phyloP scores from a whole-genome alignment of 2,329 filamentous ascomycete genomes.

The Fusarium nelsonii region DNA sequence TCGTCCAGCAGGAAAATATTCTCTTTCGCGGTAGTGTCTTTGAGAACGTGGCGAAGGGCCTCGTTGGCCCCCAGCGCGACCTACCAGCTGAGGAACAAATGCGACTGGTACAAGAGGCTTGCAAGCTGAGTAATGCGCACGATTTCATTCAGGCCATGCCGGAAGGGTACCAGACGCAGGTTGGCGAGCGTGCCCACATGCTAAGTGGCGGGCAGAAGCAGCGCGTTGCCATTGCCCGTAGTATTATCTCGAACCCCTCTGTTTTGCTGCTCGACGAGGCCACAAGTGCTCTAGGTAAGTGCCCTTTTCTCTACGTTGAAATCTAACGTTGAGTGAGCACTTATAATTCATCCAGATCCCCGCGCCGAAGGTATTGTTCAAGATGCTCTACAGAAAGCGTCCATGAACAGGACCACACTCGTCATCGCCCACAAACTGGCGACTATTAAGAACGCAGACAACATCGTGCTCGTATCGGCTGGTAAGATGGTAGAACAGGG shows the following conservation, averaged over 20 bases:
- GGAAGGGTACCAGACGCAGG: neutral
- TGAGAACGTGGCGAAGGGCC: neutral
- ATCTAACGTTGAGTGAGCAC: too few species aligned
- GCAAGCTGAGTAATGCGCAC: neutral
- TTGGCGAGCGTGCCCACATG: neutral
- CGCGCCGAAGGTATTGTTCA: conserved; percentile 63
- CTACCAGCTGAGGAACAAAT: neutral
- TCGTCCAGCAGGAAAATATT: neutral
- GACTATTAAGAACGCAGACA: conserved; percentile 49
- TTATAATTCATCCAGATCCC: conserved; percentile 14
- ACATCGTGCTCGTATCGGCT: conserved; percentile 69
- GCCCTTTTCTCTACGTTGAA: too few species aligned
- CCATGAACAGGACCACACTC: conserved; percentile 66
- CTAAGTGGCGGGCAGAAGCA: neutral
- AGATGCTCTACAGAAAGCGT: conserved; percentile 63
- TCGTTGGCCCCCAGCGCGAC: neutral
- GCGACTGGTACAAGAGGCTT: neutral
- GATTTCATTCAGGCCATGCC: neutral
- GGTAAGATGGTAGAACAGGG: conserved; percentile 71
- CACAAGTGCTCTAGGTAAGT: conserved; percentile 63
- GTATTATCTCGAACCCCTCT: neutral
- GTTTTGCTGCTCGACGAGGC: conserved; percentile 75
- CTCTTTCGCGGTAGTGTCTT: neutral
- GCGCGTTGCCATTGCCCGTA: neutral
- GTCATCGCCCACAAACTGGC: conserved; percentile 70